Percentiles rank a stretch among this genome's conserved stretches.
Evolutionary conservation across 1,284 basidiomycete species (phyloP).

Genomic region (Ceratobasidium sp.): DNA sequence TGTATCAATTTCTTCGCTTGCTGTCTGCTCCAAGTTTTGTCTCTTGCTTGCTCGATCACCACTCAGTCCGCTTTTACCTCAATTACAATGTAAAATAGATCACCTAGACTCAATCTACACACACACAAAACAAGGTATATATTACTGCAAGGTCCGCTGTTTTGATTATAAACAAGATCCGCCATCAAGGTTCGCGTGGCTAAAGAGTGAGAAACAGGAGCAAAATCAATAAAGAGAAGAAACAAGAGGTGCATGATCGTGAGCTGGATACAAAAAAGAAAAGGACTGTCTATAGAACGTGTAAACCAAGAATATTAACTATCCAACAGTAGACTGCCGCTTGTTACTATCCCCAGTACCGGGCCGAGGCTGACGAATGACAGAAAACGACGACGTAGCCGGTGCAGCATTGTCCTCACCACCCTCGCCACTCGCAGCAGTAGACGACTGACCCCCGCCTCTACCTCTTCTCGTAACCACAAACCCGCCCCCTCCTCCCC

Average conservation of each 20-base stretch:
- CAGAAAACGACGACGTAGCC: constrained; percentile 29
- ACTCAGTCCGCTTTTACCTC: constrained; percentile 1
- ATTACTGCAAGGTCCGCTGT: constrained; percentile 4
- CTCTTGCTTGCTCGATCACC: neutral
- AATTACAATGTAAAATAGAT: neutral
- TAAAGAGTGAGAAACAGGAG: neutral
- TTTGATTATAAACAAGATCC: constrained; percentile 19
- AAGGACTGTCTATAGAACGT: constrained; percentile 21
- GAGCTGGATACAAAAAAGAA: constrained; percentile 4
- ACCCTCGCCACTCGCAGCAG: neutral
- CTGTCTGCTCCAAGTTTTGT: neutral
- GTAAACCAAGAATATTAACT: neutral
- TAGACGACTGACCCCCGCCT: neutral
- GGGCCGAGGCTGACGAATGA: constrained; percentile 32
- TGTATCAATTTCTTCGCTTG: constrained; percentile 6
- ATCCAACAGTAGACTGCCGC: constrained; percentile 26
- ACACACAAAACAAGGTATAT: neutral
- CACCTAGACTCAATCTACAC: neutral
- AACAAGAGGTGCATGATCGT: neutral
- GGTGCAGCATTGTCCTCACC: constrained; percentile 4
- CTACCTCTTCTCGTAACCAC: constrained; percentile 19
- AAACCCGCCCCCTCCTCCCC: constrained; percentile 13
- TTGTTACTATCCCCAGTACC: constrained; percentile 14
- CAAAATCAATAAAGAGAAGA: neutral
- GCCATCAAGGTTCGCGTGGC: constrained; percentile 14